A percentile compares a stretch with the other conserved stretches of the same genome.
These are phyloP conservation scores for Fraxinus latifolia DNA, from an alignment of 305 asterid species.

Conservation along the genomic window DNA sequence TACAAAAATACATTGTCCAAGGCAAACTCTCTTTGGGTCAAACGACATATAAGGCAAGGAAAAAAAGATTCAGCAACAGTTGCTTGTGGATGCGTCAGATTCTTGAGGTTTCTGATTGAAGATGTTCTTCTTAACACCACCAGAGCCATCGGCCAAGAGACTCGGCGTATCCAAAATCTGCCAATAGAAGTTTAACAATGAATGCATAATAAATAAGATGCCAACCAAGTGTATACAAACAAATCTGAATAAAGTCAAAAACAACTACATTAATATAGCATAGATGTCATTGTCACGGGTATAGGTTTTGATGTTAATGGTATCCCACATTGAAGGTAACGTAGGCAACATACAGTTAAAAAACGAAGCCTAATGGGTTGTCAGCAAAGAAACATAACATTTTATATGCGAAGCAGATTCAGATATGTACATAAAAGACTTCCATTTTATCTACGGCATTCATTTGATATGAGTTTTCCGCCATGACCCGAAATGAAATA, in stretches of 20 bases:
- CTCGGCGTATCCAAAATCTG: slow-evolving; percentile 93
- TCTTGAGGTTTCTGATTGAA: slow-evolving; percentile 86
- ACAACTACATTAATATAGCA: background rate
- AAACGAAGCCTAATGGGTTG: background rate
- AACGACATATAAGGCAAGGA: slow-evolving; percentile 7
- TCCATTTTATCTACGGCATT: background rate
- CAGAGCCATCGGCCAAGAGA: slow-evolving; percentile 75
- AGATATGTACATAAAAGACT: background rate
- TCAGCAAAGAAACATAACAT: background rate
- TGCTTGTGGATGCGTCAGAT: slow-evolving; percentile 56
- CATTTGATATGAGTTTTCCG: background rate
- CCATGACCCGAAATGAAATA: background rate
- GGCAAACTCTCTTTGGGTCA: slow-evolving; percentile 2
- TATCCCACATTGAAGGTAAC: background rate
- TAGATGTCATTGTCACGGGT: background rate
- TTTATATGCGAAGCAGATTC: background rate
- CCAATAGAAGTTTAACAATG: background rate
- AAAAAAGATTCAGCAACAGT: slow-evolving; percentile 65
- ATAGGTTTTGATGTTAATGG: background rate
- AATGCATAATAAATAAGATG: background rate
- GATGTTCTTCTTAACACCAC: slow-evolving; percentile 75
- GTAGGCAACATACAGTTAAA: background rate
- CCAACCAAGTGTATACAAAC: background rate
- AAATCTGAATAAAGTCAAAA: background rate
- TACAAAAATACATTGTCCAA: slow-evolving; percentile 3